These are phyloP conservation scores for Ophiostoma quercus DNA, from an alignment of 2,329 filamentous ascomycete genomes.

Conservation along the genomic window DNA sequence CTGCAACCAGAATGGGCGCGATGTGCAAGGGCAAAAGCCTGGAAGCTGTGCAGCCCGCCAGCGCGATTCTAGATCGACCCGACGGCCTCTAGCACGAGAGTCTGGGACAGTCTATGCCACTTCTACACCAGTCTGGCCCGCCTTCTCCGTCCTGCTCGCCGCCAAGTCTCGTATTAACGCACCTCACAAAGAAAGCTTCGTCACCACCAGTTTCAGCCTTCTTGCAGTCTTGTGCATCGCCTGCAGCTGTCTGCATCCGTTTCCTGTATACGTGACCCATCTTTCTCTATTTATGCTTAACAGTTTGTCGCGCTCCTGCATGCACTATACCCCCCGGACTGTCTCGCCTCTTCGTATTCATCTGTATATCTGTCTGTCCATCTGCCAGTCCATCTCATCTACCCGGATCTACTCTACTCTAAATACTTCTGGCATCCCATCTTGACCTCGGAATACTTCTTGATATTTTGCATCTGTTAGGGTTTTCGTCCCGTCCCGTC, in stretches of 20 bases:
- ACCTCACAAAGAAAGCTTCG: slow-evolving; percentile 1
- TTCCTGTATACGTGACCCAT: background rate
- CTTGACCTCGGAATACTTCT: background rate
- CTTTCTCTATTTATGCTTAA: background rate
- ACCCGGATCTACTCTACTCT: background rate
- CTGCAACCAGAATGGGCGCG: slow-evolving; percentile 12
- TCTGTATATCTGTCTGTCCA: background rate
- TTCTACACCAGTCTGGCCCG: background rate
- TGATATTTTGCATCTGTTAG: background rate
- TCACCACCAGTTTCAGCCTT: slow-evolving; percentile 11
- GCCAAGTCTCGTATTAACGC: slow-evolving; percentile 10
- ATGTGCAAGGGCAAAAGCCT: slow-evolving; percentile 2
- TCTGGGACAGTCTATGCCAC: background rate
- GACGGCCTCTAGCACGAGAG: background rate
- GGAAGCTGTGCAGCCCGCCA: background rate
- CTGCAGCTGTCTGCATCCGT: background rate
- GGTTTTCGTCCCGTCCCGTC: background rate
- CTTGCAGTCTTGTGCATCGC: background rate
- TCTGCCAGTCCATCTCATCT: background rate
- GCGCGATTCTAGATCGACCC: background rate
- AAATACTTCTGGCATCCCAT: background rate
- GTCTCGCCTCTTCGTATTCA: slow-evolving; percentile 8
- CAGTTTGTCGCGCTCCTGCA: background rate
- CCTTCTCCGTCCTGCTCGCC: background rate
- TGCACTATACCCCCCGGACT: slow-evolving; percentile 9